A percentile compares a stretch with the other conserved stretches of the same genome.
These are phyloP conservation scores for Rhexocercosporidium sp. DNA, from an alignment of 2,329 filamentous ascomycete species.

Conservation along the genomic window DNA sequence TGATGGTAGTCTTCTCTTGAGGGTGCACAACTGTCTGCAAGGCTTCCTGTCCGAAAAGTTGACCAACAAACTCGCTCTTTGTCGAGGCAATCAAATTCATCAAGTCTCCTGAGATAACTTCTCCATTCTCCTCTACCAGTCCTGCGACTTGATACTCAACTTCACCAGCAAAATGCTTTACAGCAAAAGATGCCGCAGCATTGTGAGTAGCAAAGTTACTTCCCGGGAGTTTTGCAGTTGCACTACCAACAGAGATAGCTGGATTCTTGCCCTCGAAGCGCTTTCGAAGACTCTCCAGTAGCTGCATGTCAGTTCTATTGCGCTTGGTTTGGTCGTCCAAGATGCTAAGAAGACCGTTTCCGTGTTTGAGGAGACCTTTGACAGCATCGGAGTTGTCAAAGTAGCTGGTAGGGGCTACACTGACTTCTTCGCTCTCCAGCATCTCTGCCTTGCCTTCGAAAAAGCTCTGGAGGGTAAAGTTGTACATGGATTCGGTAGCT, in stretches of 20 bases:
- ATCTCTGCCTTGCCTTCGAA: slow-evolving; percentile 94
- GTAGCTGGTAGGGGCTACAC: slow-evolving; percentile 89
- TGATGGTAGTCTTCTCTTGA: slow-evolving; percentile 85
- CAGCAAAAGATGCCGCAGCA: slow-evolving; percentile 79
- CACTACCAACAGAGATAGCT: slow-evolving; percentile 78
- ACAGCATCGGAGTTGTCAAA: slow-evolving; percentile 98
- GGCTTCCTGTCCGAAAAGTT: slow-evolving; percentile 95
- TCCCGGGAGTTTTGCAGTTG: slow-evolving; percentile 78
- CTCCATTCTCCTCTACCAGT: slow-evolving; percentile 92
- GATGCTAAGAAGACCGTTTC: slow-evolving; percentile 92
- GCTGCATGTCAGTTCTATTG: slow-evolving; percentile 85
- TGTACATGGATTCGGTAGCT: slow-evolving; percentile 89
- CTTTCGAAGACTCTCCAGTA: slow-evolving; percentile 88
- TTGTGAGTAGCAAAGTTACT: slow-evolving; percentile 91
- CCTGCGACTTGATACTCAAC: slow-evolving; percentile 91
- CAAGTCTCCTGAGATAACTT: slow-evolving; percentile 92
- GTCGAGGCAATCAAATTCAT: slow-evolving; percentile 92
- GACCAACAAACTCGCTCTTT: slow-evolving; percentile 85
- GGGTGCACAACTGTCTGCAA: slow-evolving; percentile 93
- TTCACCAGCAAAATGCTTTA: slow-evolving; percentile 95
- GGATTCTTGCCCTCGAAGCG: slow-evolving; percentile 95
- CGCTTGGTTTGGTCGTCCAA: slow-evolving; percentile 94
- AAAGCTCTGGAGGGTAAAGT: slow-evolving; percentile 92
- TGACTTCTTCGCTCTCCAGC: slow-evolving; percentile 92
- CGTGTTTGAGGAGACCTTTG: slow-evolving; percentile 86